Conservation (phyloP, 371 early-diverging fungal species). For the Smittium culicis region DNA sequence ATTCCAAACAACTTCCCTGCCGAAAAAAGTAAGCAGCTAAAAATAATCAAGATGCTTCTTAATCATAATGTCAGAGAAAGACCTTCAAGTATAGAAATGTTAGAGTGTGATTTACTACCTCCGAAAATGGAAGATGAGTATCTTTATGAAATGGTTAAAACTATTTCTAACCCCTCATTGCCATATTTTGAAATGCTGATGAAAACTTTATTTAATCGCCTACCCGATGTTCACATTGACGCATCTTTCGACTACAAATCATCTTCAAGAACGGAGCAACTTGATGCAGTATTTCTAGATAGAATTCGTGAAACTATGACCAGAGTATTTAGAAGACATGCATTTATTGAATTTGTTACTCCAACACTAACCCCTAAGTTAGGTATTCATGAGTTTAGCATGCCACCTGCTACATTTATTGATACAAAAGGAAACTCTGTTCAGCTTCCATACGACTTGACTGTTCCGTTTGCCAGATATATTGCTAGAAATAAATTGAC, state of each 20-base stretch:
- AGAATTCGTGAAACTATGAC: conserved; percentile 58
- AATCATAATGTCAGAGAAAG: too few species aligned
- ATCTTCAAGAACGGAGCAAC: conserved; percentile 34
- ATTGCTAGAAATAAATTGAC: conserved; percentile 56
- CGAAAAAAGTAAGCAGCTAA: too few species aligned
- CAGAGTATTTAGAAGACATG: conserved; percentile 72
- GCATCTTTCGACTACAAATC: conserved; percentile 78
- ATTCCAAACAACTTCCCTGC: too few species aligned
- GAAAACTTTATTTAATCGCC: conserved; percentile 64
- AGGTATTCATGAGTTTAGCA: conserved; percentile 49
- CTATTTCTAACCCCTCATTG: conserved; percentile 77
- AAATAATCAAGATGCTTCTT: too few species aligned
- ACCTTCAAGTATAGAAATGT: too few species aligned
- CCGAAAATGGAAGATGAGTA: too few species aligned
- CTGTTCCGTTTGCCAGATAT: conserved; percentile 79
- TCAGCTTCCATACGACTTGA: conserved; percentile 80
- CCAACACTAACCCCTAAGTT: conserved; percentile 77
- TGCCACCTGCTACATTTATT: conserved; percentile 61
- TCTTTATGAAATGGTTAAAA: conserved; percentile 72
- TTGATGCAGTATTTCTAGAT: conserved; percentile 49
- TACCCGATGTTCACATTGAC: conserved; percentile 73
- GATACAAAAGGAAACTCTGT: conserved; percentile 72
- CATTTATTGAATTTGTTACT: conserved; percentile 65
- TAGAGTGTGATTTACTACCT: too few species aligned
- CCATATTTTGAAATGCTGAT: conserved; percentile 73